These are phyloP conservation scores for Byssochlamys sp. DNA, from an alignment of 2,329 filamentous ascomycete genomes.

Conservation along the genomic window DNA sequence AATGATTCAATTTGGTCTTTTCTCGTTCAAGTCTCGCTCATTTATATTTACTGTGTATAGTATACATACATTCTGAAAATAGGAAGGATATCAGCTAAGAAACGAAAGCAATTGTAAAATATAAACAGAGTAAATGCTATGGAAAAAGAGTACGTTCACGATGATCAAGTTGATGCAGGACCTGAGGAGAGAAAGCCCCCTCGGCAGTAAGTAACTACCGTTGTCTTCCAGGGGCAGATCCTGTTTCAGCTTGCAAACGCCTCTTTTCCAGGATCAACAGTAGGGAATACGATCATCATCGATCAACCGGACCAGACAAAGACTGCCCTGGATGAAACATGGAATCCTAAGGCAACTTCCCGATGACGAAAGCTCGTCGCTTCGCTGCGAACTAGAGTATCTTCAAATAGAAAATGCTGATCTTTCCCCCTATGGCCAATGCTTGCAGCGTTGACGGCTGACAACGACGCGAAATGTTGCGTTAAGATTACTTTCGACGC, in stretches of 20 bases:
- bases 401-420: background rate
- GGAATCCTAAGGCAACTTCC: background rate
- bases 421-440: background rate
- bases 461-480: background rate
- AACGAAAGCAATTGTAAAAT: background rate
- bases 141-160: too few relatives aligned
- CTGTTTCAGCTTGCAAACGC: background rate
- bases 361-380: background rate
- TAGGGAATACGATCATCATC: background rate
- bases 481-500: too few relatives aligned
- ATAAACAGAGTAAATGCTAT: background rate
- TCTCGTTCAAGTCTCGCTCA: background rate
- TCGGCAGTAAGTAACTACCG: too few relatives aligned
- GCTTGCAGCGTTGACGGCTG: background rate
- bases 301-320: background rate
- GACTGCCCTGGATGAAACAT: background rate
- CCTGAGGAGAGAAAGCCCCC: background rate
- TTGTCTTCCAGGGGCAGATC: background rate
- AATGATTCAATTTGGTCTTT: background rate
- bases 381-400: background rate
- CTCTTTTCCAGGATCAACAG: background rate
- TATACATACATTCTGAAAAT: background rate
- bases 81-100: background rate
- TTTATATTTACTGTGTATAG: background rate
- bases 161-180: background rate